Conservation (phyloP, 169 alveolate genomes). For the Plasmodium yoelii region DNA sequence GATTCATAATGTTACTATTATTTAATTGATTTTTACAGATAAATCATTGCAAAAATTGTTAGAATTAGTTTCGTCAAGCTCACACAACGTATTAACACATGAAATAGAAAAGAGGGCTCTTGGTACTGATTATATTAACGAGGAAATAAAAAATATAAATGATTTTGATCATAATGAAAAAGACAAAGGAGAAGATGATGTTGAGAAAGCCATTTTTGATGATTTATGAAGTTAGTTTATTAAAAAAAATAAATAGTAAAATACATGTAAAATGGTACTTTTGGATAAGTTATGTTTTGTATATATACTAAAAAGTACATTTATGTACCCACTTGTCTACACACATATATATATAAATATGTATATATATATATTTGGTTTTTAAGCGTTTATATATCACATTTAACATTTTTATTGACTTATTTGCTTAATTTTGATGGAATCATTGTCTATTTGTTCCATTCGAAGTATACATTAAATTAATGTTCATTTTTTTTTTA, state of each 20-base stretch:
- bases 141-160: constrained; percentile 46
- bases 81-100: constrained; percentile 32
- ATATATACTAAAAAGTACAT: too few relatives aligned
- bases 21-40: constrained; percentile 7
- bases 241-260: constrained; percentile 2
- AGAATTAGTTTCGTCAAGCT: constrained; percentile 14
- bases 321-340: too few relatives aligned
- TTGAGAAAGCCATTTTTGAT: constrained; percentile 36
- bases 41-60: constrained; percentile 38
- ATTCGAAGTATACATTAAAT: too few relatives aligned
- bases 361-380: too few relatives aligned
- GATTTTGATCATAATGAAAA: constrained; percentile 16
- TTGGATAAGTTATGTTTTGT: too few relatives aligned
- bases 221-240: constrained; percentile 27
- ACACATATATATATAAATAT: too few relatives aligned
- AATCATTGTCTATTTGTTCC: too few relatives aligned
- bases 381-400: too few relatives aligned
- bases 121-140: constrained; percentile 33
- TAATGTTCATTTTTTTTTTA: too few relatives aligned
- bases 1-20: neutral
- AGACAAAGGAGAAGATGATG: constrained; percentile 59
- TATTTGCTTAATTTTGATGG: too few relatives aligned
- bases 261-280: neutral
- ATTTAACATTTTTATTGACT: too few relatives aligned
- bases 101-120: constrained; percentile 45